A percentile compares a stretch with the other conserved stretches of the same genome.
These are phyloP conservation scores for Phytophthora nicotianae DNA, from an alignment of 352 stramenopile genomes.

Conservation along the genomic window DNA sequence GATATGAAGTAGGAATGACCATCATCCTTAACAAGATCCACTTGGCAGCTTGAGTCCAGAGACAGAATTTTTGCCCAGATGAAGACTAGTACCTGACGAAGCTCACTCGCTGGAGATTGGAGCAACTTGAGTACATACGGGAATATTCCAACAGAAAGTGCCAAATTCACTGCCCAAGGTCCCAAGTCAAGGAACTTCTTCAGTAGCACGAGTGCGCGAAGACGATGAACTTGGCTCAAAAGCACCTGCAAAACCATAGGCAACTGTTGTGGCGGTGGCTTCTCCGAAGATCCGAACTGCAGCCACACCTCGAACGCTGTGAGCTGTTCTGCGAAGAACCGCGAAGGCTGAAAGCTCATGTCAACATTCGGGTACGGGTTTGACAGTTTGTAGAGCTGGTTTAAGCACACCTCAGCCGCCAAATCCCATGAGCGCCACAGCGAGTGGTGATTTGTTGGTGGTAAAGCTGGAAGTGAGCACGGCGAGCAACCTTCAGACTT, in stretches of 20 bases:
- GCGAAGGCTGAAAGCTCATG: conserved; percentile 84
- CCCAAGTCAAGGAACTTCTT: conserved; percentile 96
- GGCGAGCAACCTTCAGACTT: conserved; percentile 84
- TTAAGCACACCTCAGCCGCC: conserved; percentile 97
- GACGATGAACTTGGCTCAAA: conserved; percentile 96
- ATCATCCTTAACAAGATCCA: conserved; percentile 97
- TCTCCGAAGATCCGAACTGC: conserved; percentile 92
- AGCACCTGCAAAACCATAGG: conserved; percentile 98
- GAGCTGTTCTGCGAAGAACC: conserved; percentile 99
- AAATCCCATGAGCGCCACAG: conserved; percentile 99
- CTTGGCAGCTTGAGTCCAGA: conserved; percentile 95
- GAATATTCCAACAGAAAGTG: conserved; percentile 97
- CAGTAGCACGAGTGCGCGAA: conserved; percentile 95
- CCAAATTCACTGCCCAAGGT: conserved; percentile 89
- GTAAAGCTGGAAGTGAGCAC: conserved; percentile 94
- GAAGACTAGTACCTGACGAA: conserved; percentile 95
- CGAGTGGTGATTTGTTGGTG: conserved; percentile 95
- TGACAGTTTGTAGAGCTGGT: conserved; percentile 91
- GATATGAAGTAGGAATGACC: conserved; percentile 96
- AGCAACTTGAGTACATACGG: conserved; percentile 99
- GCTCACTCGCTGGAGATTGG: conserved; percentile 94
- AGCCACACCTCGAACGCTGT: conserved; percentile 99
- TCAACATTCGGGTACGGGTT: conserved; percentile 71
- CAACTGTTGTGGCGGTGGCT: conserved; percentile 95
- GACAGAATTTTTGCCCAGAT: conserved; percentile 95